Evolutionary conservation across 2,329 filamentous ascomycete genomes (phyloP).

Genomic region (Cryphonectria nitschkei): DNA sequence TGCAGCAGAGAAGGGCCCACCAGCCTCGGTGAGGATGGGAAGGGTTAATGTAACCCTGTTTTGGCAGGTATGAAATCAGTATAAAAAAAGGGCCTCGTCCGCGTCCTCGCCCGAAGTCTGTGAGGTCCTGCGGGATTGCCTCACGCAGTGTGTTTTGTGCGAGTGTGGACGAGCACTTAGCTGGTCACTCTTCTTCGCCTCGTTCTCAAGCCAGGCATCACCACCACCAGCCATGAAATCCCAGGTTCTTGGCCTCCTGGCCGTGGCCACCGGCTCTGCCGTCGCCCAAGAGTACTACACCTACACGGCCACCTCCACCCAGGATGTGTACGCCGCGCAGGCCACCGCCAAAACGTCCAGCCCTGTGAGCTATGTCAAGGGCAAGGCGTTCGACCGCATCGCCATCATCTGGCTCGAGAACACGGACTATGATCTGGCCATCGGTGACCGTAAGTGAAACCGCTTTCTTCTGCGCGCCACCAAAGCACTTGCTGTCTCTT

Average conservation of each 20-base stretch:
- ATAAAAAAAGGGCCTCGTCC: conserved; percentile 18
- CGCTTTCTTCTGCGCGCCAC: conserved; percentile 29
- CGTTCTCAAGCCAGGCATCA: not conserved
- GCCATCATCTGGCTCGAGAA: conserved; percentile 80
- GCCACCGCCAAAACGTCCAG: conserved; percentile 64
- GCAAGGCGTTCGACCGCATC: conserved; percentile 73
- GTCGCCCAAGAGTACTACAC: conserved; percentile 41
- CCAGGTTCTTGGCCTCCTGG: conserved; percentile 24
- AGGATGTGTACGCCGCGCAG: conserved; percentile 57
- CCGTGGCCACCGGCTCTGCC: conserved; percentile 20
- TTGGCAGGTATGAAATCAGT: not conserved
- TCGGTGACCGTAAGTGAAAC: conserved; percentile 61
- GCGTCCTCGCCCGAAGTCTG: not conserved
- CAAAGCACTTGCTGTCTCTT: not conserved
- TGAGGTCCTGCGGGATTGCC: not conserved
- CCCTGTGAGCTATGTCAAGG: conserved; percentile 66
- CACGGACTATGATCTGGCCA: conserved; percentile 68
- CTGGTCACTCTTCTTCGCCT: not conserved
- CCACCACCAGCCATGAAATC: conserved; percentile 19
- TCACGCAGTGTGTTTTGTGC: not conserved
- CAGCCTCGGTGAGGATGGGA: conserved; percentile 1
- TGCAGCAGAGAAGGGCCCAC: not conserved
- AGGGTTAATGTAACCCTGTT: conserved; percentile 2
- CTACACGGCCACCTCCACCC: conserved; percentile 56
- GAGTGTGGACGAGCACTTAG: not conserved